These are phyloP conservation scores for Silybum marianum DNA, from an alignment of 129 eudicot genomes.

Conservation along the genomic window DNA sequence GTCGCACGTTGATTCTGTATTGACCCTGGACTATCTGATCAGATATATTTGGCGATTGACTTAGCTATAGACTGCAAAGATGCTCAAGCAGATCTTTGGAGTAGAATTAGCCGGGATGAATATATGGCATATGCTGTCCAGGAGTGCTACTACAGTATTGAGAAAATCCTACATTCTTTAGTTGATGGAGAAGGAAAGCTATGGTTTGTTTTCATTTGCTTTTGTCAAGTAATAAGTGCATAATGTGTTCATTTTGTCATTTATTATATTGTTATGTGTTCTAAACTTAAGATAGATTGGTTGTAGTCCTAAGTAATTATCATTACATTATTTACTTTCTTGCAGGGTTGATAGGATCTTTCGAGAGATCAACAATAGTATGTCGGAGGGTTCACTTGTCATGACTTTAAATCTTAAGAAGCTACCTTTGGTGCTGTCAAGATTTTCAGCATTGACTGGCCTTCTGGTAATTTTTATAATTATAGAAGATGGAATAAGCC, in stretches of 20 bases:
- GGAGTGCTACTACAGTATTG: constrained; percentile 89
- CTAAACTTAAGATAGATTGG: not conserved
- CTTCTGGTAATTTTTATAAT: constrained; percentile 62
- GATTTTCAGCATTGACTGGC: constrained; percentile 96
- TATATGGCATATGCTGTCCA: constrained; percentile 98
- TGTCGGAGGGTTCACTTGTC: constrained; percentile 67
- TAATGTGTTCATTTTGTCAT: not conserved
- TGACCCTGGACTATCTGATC: constrained; percentile 27
- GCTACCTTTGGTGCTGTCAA: constrained; percentile 72
- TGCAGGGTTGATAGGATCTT: constrained; percentile 90
- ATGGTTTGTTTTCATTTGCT: constrained; percentile 49
- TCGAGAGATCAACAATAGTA: constrained; percentile 82
- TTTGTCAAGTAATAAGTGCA: not conserved
- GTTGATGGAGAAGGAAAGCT: constrained; percentile 93
- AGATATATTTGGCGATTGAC: constrained; percentile 92
- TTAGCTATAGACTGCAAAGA: constrained; percentile 96
- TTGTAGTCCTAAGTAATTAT: not conserved
- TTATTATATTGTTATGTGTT: not conserved
- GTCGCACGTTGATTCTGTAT: constrained; percentile 10
- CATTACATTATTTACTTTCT: constrained; percentile 9
- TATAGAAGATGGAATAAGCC: not conserved
- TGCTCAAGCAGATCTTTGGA: constrained; percentile 90
- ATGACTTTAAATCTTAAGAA: constrained; percentile 70
- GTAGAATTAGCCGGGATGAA: constrained; percentile 83
- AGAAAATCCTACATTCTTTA: constrained; percentile 72